Base-by-base conservation (phyloP, 2,329 filamentous ascomycete genomes). In the Xylaria sp. region DNA sequence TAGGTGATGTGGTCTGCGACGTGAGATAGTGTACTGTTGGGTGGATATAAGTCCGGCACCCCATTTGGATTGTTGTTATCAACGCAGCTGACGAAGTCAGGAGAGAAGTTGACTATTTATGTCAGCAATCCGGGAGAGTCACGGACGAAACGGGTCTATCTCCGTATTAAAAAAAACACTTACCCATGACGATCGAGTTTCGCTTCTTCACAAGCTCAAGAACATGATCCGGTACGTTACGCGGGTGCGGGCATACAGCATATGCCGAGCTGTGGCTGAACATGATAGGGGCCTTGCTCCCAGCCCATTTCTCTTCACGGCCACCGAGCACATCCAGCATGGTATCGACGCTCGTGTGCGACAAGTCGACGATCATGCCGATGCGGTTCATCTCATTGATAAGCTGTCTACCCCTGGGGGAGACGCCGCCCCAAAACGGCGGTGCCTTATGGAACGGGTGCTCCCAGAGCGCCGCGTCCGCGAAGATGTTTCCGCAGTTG, bases 301-400 rank as follows among this genome's bases (percentile, higher is more conserved):
- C 91, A 4, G 79, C 75, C 90, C 90, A 94, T 15, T 60, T 43
- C 31, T 60, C 80, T 8, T 75, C 75, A 2, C 78, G 75, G 14
- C 83, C 89, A 4, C 86, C 87, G 0, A 97, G 84, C 0, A 94
- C 91, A 70, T 97, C 91, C 6, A 88, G 79, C 92, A 96, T 95
- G 0, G 94, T 97, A 63, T 94, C 90, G 60, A 86, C 84, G 70
- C 90, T 86, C 4, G 82, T 81, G 75, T 97, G 94, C 6, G 91
- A 85, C 37, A 97, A 82, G 74, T 97, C 94, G 42, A 98, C 91
- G n/a, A 97, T 87, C 89, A 97, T 93, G 25, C 94, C 94, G 1
- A 97, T 81, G 2, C 94, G 86, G 75, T 97, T 98, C 94, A 98
- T 97, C 80, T 98, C 94, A 37, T 82, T 82, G 46, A 98, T 82